Base-by-base conservation (phyloP, 345 rosid genomes). In the Populus alba region DNA sequence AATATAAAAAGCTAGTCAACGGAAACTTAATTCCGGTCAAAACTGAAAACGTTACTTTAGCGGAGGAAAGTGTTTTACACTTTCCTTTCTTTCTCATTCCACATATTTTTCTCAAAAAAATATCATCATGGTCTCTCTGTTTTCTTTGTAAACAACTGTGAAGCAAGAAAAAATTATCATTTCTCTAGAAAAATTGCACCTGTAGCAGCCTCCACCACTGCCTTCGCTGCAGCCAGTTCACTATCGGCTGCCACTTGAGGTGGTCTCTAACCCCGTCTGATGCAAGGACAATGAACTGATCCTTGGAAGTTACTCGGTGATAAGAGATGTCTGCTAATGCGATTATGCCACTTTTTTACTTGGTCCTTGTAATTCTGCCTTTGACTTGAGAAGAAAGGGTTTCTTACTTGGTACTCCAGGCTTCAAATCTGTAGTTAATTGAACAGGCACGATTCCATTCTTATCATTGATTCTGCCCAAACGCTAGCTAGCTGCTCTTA, bases 401-500 rank as follows among this genome's bases (percentile, higher is more conserved):
- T 8, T 68, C 95, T 86, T 89, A 95, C 98, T 72, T 27, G 91
- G 91, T 22, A 92, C 84, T 72, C 84, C 83, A 63, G 97, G 98
- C 82, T 95, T 95, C 72, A 93, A 81, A 85, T 92, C 98, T 70
- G 85, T 87, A 5, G 98, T 92, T 75, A 95, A 83, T 5, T 90
- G 97, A 78, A 91, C 85, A 8, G 90, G 87, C 70, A 83, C 47
- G 51, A 77, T 74, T 67, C 88, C 89, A 59, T 80, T 71, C 35
- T 87, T 94, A 18, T 85, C 94, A 16, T 27, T 83, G 20, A 81
- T 76, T 63, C 90, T 88, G 10, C 93, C 92, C 51, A 95, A n/a
- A 69, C 55, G 27, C 27, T 27, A 27, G 27, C 27, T 27, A n/a
- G 92, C 79, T 41, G 98, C 98, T 74, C 98, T 91, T 11, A 97